Evolutionary conservation across 257 asterid species (phyloP).

Genomic region (Plantago major): DNA sequence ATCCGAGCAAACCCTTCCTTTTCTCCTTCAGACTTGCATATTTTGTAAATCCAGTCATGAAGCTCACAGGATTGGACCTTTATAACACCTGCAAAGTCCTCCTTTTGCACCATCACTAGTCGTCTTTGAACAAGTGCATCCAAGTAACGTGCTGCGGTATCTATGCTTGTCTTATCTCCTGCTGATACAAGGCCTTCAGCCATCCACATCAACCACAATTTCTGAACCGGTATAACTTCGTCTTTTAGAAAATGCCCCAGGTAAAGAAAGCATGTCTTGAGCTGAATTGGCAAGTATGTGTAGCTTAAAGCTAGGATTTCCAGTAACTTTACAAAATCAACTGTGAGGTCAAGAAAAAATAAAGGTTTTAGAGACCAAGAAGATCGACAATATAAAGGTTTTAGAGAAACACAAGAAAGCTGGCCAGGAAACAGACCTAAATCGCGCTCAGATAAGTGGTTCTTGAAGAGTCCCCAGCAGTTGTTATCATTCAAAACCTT

Average conservation of each 20-base stretch:
- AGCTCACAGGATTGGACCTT: constrained; percentile 7
- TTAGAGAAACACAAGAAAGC: no score
- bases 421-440: background rate
- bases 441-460: background rate
- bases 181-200: constrained; percentile 24
- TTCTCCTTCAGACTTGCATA: constrained; percentile 5
- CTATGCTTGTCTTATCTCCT: background rate
- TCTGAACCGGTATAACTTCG: constrained; percentile 10
- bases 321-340: background rate
- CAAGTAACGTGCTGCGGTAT: constrained; percentile 12
- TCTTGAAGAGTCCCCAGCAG: constrained; percentile 3
- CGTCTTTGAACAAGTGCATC: constrained; percentile 10
- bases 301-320: constrained; percentile 10
- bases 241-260: constrained; percentile 21
- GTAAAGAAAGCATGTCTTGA: constrained; percentile 27
- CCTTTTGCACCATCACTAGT: constrained; percentile 13
- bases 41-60: constrained; percentile 12
- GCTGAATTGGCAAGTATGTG: constrained; percentile 1
- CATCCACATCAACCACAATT: constrained; percentile 18
- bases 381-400: no score
- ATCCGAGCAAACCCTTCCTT: constrained; percentile 1
- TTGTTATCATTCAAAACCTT: background rate
- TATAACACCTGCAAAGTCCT: background rate
- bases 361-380: no score
- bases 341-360: no score